Conservation (phyloP, 768 basidiomycete species). For the Xerocomellus intermedius region DNA sequence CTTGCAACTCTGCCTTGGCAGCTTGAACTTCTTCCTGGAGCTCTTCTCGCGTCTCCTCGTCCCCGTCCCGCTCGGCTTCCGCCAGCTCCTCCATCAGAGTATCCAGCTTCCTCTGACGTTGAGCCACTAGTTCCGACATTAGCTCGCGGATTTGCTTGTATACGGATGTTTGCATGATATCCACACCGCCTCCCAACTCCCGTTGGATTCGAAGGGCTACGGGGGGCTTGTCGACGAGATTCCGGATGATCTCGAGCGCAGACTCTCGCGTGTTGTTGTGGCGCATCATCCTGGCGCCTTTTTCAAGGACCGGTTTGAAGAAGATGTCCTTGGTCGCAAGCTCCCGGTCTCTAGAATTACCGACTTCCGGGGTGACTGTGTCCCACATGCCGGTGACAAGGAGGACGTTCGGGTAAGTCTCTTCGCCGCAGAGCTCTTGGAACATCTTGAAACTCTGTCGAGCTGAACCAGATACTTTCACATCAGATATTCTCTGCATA, state of each 20-base stretch:
- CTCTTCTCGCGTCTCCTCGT: constrained; percentile 45
- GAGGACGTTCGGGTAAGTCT: constrained; percentile 43
- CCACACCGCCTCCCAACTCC: constrained; percentile 47
- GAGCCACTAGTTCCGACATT: constrained; percentile 43
- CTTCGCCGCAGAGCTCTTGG: constrained; percentile 50
- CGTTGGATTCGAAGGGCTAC: constrained; percentile 48
- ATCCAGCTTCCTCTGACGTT: constrained; percentile 45
- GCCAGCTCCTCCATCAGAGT: constrained; percentile 45
- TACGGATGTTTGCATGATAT: constrained; percentile 51
- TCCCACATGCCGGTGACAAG: constrained; percentile 57
- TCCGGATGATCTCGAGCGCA: constrained; percentile 43
- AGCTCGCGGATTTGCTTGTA: constrained; percentile 51
- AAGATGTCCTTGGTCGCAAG: constrained; percentile 42
- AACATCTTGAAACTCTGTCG: constrained; percentile 50
- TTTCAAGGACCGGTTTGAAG: constrained; percentile 49
- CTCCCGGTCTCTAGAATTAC: constrained; percentile 41
- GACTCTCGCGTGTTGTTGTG: constrained; percentile 44
- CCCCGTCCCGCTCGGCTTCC: constrained; percentile 40
- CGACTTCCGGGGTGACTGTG: constrained; percentile 33
- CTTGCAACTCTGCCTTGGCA: constrained; percentile 21
- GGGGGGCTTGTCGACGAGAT: constrained; percentile 38
- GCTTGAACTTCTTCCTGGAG: constrained; percentile 38
- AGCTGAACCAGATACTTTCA: constrained; percentile 46
- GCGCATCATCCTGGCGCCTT: constrained; percentile 43
- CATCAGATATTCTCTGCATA: constrained; percentile 51